A percentile compares a stretch with the other conserved stretches of the same genome.
phyloP scores from a whole-genome alignment of 768 basidiomycete genomes.

The Gyrodon lividus region DNA sequence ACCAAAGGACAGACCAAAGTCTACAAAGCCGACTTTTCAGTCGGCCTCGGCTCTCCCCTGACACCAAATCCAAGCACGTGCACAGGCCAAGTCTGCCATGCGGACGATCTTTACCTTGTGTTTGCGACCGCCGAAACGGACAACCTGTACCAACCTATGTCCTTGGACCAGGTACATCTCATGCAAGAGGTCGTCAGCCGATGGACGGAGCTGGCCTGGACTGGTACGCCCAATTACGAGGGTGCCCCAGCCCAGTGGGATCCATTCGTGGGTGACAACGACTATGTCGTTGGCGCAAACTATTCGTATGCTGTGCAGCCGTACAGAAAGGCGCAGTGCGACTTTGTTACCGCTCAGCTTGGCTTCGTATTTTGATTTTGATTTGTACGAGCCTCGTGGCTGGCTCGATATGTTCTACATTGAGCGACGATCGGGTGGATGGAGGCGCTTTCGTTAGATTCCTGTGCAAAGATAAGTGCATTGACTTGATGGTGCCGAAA shows the following conservation, averaged over 20 bases:
- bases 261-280: constrained; percentile 9
- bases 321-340: constrained; percentile 15
- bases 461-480: not conserved
- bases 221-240: too few species aligned
- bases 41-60: constrained; percentile 10
- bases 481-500: too few species aligned
- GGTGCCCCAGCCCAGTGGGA: constrained; percentile 12
- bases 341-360: constrained; percentile 14
- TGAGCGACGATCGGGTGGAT: too few species aligned
- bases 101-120: constrained; percentile 19
- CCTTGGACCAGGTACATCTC: not conserved
- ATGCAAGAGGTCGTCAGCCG: constrained; percentile 9
- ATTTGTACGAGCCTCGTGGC: not conserved
- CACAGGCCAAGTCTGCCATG: constrained; percentile 16
- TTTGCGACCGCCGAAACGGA: constrained; percentile 21
- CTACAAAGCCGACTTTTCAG: constrained; percentile 13
- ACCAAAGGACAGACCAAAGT: constrained; percentile 13
- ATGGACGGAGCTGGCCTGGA: constrained; percentile 15
- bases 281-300: constrained; percentile 9
- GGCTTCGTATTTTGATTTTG: constrained; percentile 10
- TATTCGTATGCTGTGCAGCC: too few species aligned
- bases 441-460: not conserved
- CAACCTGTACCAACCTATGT: constrained; percentile 16
- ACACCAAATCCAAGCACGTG: too few species aligned
- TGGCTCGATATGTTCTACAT: not conserved